Evolutionary conservation across 768 basidiomycete genomes (phyloP).

Genomic region (Mycena galopus): DNA sequence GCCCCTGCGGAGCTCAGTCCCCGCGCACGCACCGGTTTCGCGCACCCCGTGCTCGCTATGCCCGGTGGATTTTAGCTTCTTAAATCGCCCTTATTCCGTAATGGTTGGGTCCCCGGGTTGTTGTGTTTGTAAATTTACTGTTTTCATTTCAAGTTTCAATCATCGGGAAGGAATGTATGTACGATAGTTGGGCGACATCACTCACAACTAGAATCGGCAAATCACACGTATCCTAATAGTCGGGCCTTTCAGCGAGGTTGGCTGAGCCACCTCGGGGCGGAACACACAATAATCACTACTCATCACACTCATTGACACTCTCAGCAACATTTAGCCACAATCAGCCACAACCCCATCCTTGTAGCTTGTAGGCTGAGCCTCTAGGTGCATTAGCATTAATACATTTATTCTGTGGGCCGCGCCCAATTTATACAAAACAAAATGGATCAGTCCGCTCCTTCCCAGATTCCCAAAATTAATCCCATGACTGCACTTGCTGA

Average conservation of each 20-base stretch:
- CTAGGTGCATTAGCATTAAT: conserved; percentile 27
- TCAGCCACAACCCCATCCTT: conserved; percentile 5
- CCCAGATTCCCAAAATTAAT: conserved; percentile 16
- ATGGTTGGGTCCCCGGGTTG: conserved; percentile 4
- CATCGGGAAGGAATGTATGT: conserved; percentile 35
- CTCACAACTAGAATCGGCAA: conserved; percentile 16
- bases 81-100: not conserved
- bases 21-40: conserved; percentile 65
- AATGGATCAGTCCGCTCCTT: conserved; percentile 4
- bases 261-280: conserved; percentile 36
- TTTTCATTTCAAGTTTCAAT: conserved; percentile 35
- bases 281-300: conserved; percentile 12
- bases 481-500: conserved; percentile 33
- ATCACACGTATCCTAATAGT: conserved; percentile 19
- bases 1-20: conserved; percentile 73
- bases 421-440: conserved; percentile 25
- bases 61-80: conserved; percentile 67
- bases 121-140: conserved; percentile 21
- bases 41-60: conserved; percentile 68
- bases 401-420: conserved; percentile 34
- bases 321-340: conserved; percentile 10
- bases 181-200: conserved; percentile 34
- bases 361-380: conserved; percentile 31
- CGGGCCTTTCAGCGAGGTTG: conserved; percentile 28
- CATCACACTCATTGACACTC: conserved; percentile 26